Percentiles rank a stretch among this genome's conserved stretches.
phyloP scores from a whole-genome alignment of 306 rosid genomes.

The Prunus fruticosa region DNA sequence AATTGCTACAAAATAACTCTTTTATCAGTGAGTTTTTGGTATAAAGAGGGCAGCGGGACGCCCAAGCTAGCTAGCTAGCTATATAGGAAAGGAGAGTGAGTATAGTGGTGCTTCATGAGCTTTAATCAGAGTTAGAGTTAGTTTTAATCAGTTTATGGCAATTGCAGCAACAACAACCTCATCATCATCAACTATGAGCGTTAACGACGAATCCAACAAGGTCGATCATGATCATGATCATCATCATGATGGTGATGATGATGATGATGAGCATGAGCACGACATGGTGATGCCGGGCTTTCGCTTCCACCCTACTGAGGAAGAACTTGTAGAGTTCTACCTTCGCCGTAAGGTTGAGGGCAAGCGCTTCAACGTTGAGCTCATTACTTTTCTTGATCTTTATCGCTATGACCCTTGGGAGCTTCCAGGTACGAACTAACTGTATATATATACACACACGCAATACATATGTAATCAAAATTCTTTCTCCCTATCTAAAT shows the following conservation, averaged over 20 bases:
- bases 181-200: conserved; percentile 35
- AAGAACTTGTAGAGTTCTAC: conserved; percentile 96
- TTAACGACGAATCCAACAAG: conserved; percentile 34
- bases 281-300: conserved; percentile 98
- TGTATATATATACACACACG: neutral
- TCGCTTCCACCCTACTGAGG: conserved; percentile 97
- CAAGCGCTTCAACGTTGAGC: conserved; percentile 96
- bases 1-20: conserved; percentile 12
- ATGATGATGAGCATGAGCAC: conserved; percentile 65
- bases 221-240: conserved; percentile 10
- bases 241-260: neutral
- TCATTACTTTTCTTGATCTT: conserved; percentile 97
- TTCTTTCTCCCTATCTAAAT: too few species aligned
- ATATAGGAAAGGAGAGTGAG: conserved; percentile 5
- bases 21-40: conserved; percentile 2
- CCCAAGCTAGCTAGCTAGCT: neutral
- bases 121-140: neutral
- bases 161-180: conserved; percentile 44
- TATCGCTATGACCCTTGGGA: conserved; percentile 99
- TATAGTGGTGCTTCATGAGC: neutral
- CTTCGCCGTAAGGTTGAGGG: conserved; percentile 99
- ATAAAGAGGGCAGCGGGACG: conserved; percentile 18
- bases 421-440: conserved; percentile 61
- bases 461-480: too few species aligned
- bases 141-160: conserved; percentile 53